Conservation (phyloP, 225 moss, liverwort and hornwort genomes). For the Polytrichum commune region DNA sequence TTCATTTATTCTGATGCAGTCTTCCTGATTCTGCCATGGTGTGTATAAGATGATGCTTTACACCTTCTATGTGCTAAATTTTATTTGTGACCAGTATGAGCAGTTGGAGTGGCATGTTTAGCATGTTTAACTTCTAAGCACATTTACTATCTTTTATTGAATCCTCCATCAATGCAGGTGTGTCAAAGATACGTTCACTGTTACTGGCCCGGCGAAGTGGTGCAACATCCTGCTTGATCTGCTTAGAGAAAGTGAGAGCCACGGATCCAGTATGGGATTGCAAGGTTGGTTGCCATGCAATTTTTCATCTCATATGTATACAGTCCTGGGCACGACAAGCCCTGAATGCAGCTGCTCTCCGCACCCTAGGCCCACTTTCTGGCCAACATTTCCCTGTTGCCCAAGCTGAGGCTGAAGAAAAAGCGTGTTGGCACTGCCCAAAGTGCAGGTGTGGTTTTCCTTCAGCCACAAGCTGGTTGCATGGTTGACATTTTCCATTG, state of each 20-base stretch:
- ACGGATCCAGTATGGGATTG: slow-evolving; percentile 90
- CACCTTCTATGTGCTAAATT: background rate
- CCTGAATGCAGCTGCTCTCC: slow-evolving; percentile 47
- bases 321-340: slow-evolving; percentile 86
- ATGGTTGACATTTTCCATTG: too few species aligned
- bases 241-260: slow-evolving; percentile 75
- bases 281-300: slow-evolving; percentile 77
- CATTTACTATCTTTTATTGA: too few species aligned
- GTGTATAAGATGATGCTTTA: background rate
- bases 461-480: too few species aligned
- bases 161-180: slow-evolving; percentile 26
- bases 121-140: too few species aligned
- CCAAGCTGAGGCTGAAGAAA: slow-evolving; percentile 61
- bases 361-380: slow-evolving; percentile 58
- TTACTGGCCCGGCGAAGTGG: slow-evolving; percentile 74
- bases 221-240: slow-evolving; percentile 78
- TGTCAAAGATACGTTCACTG: slow-evolving; percentile 73
- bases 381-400: slow-evolving; percentile 75
- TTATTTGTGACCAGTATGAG: too few species aligned
- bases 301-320: slow-evolving; percentile 86
- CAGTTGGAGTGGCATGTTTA: too few species aligned
- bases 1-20: background rate
- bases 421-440: slow-evolving; percentile 65
- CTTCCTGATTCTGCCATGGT: background rate
- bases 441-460: slow-evolving; percentile 50